A percentile compares a stretch with the other conserved stretches of the same genome.
Evolutionary conservation across 495 filamentous ascomycete species (phyloP).

Genomic region (Gamarada debralockiae): DNA sequence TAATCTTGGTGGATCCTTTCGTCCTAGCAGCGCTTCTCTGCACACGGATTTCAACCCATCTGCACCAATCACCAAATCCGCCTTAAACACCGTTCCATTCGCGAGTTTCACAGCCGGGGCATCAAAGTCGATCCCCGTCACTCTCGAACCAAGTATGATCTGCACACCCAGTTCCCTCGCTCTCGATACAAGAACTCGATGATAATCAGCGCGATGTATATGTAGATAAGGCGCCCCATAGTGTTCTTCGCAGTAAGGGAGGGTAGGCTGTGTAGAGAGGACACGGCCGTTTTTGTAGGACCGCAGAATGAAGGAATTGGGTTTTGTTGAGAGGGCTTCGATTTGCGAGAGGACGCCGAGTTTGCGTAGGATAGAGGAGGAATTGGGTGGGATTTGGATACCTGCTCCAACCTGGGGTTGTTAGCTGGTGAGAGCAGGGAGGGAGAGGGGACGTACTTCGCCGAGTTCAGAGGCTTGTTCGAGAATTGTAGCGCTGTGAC

Average conservation of each 20-base stretch:
- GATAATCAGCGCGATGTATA: constrained; percentile 55
- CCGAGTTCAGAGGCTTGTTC: constrained; percentile 56
- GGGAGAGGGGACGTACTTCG: constrained; percentile 33
- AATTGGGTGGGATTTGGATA: constrained; percentile 56
- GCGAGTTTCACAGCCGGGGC: constrained; percentile 24
- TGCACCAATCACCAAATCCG: constrained; percentile 53
- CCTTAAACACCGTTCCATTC: constrained; percentile 30
- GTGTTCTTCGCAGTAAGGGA: constrained; percentile 34
- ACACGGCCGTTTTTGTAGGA: constrained; percentile 35
- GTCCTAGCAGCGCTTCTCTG: constrained; percentile 43
- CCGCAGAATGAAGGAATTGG: constrained; percentile 35
- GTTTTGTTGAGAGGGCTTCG: constrained; percentile 29
- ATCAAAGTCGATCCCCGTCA: constrained; percentile 30
- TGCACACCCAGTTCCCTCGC: constrained; percentile 47
- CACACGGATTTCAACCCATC: constrained; percentile 52
- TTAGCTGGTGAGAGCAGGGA: neutral
- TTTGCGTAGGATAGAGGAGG: constrained; percentile 40
- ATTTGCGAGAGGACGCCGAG: constrained; percentile 33
- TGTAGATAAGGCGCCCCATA: constrained; percentile 50
- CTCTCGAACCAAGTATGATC: constrained; percentile 41
- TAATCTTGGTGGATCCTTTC: constrained; percentile 38
- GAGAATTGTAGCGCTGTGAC: constrained; percentile 57
- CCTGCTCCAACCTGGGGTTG: constrained; percentile 46
- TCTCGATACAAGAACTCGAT: constrained; percentile 44
- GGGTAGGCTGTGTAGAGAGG: constrained; percentile 35